Evolutionary conservation across 2,329 filamentous ascomycete species (phyloP).

Genomic region (Cordyceps javanica): DNA sequence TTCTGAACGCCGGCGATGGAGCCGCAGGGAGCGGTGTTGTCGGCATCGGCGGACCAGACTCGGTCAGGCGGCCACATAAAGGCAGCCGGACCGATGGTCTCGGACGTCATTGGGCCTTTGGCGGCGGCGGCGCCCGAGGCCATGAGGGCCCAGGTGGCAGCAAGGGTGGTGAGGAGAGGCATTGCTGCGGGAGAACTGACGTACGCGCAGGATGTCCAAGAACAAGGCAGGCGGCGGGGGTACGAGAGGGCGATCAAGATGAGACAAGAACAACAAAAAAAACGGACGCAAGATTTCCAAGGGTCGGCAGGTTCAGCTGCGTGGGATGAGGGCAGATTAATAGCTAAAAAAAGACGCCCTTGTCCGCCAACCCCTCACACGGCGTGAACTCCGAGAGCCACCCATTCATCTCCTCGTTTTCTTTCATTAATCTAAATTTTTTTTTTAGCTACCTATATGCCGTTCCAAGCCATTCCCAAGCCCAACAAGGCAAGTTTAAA

Average conservation of each 20-base stretch:
- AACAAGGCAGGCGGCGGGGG: not conserved
- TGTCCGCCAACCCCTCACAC: not conserved
- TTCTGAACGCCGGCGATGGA: constrained; percentile 40
- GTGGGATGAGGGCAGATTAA: not conserved
- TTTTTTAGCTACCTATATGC: not conserved
- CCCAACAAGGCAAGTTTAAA: not conserved
- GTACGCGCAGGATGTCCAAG: not conserved
- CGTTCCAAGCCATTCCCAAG: not conserved
- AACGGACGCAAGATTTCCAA: not conserved
- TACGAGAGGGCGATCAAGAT: not conserved
- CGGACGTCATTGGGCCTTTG: constrained; percentile 11
- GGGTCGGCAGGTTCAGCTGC: not conserved
- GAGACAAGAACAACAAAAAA: not conserved
- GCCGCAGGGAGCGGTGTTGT: constrained; percentile 54
- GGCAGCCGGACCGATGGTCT: constrained; percentile 47
- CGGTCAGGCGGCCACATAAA: constrained; percentile 57
- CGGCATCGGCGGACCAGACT: constrained; percentile 45
- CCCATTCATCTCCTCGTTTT: not conserved
- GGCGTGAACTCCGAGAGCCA: not conserved
- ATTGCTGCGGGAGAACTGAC: constrained; percentile 9
- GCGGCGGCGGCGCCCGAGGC: constrained; percentile 11
- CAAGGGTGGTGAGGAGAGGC: constrained; percentile 17
- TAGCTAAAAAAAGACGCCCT: not conserved
- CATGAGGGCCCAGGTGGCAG: not conserved
- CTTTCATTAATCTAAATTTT: not conserved